phyloP scores from a whole-genome alignment of 768 basidiomycete species.

The Hysterangium stoloniferum region DNA sequence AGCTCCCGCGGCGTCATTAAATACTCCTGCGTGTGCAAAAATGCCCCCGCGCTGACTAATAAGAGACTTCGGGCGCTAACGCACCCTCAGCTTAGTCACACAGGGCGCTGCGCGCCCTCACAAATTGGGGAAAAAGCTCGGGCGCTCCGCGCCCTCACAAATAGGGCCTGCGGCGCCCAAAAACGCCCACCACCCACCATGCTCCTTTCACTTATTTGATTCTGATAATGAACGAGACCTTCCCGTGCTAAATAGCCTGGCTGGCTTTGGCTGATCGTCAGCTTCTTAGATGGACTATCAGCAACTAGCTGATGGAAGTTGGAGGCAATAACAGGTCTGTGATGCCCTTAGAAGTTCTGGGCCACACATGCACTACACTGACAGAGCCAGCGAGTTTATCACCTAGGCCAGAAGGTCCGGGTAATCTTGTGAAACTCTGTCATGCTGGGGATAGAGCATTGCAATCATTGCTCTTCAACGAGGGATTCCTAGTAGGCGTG shows the following conservation, averaged over 20 bases:
- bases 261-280: conserved; percentile 63
- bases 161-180: no score
- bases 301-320: conserved; percentile 77
- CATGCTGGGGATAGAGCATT: conserved; percentile 85
- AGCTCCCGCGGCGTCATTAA: no score
- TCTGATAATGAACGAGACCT: conserved; percentile 93
- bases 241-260: conserved; percentile 88
- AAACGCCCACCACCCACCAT: no score
- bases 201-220: no score
- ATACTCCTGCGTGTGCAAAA: no score
- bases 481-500: conserved; percentile 85
- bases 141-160: no score
- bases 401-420: conserved; percentile 72
- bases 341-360: conserved; percentile 90
- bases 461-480: conserved; percentile 90
- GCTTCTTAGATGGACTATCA: conserved; percentile 85
- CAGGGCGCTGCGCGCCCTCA: no score
- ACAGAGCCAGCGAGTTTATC: conserved; percentile 79
- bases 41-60: no score
- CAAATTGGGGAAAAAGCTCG: no score
- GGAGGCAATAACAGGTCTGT: conserved; percentile 90
- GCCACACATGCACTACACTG: conserved; percentile 85
- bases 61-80: no score
- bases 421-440: conserved; percentile 76
- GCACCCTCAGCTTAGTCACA: no score